A percentile compares a stretch with the other conserved stretches of the same genome.
phyloP scores from a whole-genome alignment of 2,329 filamentous ascomycete species.

The Colletotrichum sp. region DNA sequence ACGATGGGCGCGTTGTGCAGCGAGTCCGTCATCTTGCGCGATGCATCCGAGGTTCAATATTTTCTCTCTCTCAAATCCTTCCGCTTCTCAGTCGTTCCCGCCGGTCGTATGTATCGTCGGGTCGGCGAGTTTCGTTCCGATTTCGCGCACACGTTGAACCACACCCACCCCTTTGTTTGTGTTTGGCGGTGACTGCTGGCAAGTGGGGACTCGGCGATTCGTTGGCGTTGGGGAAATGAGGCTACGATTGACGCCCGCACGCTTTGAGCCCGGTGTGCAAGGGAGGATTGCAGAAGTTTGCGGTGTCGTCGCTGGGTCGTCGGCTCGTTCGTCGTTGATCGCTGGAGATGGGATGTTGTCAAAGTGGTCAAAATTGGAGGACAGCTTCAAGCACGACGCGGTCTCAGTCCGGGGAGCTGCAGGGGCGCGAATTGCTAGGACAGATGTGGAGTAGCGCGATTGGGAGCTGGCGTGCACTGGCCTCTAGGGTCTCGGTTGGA shows the following conservation, averaged over 20 bases:
- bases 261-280: not conserved
- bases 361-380: conserved; percentile 18
- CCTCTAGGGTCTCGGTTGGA: conserved; percentile 2
- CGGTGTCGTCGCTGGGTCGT: conserved; percentile 3
- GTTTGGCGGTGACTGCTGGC: conserved; percentile 11
- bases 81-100: not conserved
- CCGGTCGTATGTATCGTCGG: not conserved
- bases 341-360: not conserved
- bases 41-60: conserved; percentile 10
- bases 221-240: not conserved
- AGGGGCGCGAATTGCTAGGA: conserved; percentile 23
- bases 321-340: conserved; percentile 2
- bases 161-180: conserved; percentile 16
- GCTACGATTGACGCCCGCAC: not conserved
- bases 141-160: not conserved
- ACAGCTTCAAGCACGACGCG: conserved; percentile 25
- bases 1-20: conserved; percentile 98
- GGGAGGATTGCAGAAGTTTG: not conserved
- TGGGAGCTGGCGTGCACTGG: conserved; percentile 10
- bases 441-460: conserved; percentile 14
- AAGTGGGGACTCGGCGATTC: conserved; percentile 2
- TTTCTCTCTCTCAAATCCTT: not conserved
- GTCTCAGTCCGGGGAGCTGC: conserved; percentile 22
- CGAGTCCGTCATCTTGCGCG: conserved; percentile 56
- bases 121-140: not conserved